Base-by-base conservation (phyloP, 139 green algal species). In the Monoraphidium neglectum region DNA sequence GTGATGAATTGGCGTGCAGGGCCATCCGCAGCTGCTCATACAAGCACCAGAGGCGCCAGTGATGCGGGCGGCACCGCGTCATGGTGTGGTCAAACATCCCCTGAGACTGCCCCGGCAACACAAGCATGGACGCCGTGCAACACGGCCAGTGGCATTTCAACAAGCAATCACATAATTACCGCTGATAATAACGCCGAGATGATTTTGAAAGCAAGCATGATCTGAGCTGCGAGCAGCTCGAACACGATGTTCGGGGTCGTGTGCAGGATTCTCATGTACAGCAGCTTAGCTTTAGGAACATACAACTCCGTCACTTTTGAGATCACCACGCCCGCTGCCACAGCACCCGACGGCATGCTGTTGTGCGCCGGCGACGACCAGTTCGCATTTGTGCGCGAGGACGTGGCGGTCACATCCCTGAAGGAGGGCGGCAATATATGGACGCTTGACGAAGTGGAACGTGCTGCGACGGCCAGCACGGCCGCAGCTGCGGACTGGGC, bases 201-300 rank as follows among this genome's bases (percentile, higher is more conserved):
- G n/a, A n/a, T n/a, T n/a, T n/a, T n/a, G n/a, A n/a, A n/a, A n/a
- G n/a, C n/a, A n/a, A n/a, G n/a, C n/a, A n/a, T n/a, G n/a, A n/a
- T n/a, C n/a, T n/a, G n/a, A n/a, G n/a, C n/a, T n/a, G n/a, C n/a
- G n/a, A n/a, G n/a, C n/a, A n/a, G n/a, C n/a, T n/a, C n/a, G n/a
- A n/a, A 8, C 36, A n/a, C 56, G 26, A 30, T 23, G 5, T 77
- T 51, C 24, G 68, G 60, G 28, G 35, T 82, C 24, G 15, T 82
- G 61, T 82, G 77, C 40, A 60, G 69, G 15, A 15, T 82, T 30
- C 51, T 82, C n/a, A 67, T 73, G 60, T 65, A 51, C 18, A 54
- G 32, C 36, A 70, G 51, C 43, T 51, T 76, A 15, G 54, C 67
- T 13, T 61, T 60, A n/a, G 53, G 66, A 36, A 51, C 38, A 6